These are phyloP conservation scores for Narthecium ossifragum DNA, from an alignment of 106 monocot species.

Conservation along the genomic window DNA sequence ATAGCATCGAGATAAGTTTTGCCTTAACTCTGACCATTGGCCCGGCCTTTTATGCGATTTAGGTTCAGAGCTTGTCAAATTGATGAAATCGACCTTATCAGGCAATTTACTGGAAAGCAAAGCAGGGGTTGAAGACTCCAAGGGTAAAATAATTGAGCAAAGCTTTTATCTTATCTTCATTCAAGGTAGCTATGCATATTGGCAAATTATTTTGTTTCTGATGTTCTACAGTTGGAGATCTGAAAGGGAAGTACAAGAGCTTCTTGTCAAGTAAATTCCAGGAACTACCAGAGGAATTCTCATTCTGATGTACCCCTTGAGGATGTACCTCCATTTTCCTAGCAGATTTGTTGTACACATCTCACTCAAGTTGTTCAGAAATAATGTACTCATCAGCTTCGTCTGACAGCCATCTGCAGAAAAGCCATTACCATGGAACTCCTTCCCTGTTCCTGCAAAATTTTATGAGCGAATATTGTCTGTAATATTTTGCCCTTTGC, in stretches of 20 bases:
- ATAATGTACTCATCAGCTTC: too few species aligned
- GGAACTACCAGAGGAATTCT: slow-evolving; percentile 56
- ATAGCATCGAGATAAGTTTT: neutral
- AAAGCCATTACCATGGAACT: too few species aligned
- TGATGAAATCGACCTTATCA: slow-evolving; percentile 34
- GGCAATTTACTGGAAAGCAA: slow-evolving; percentile 24
- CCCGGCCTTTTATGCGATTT: neutral
- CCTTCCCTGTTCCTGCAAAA: too few species aligned
- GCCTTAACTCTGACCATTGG: neutral
- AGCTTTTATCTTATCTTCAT: too few species aligned
- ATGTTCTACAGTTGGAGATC: slow-evolving; percentile 42
- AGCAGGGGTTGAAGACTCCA: slow-evolving; percentile 20
- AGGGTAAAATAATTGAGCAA: too few species aligned
- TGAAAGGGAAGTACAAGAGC: slow-evolving; percentile 68
- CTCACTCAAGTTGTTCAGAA: neutral
- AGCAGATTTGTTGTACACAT: neutral
- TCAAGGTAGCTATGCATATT: too few species aligned
- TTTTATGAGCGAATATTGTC: too few species aligned
- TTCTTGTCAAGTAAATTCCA: slow-evolving; percentile 65
- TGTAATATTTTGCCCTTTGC: too few species aligned
- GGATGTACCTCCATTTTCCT: neutral
- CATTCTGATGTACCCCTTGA: slow-evolving; percentile 29
- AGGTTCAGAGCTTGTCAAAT: slow-evolving; percentile 50
- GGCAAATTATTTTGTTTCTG: too few species aligned
- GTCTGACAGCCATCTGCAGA: too few species aligned